A percentile compares a stretch with the other conserved stretches of the same genome.
These are phyloP conservation scores for Phlebiopsis flavidoalba DNA, from an alignment of 768 basidiomycete genomes.

Conservation along the genomic window DNA sequence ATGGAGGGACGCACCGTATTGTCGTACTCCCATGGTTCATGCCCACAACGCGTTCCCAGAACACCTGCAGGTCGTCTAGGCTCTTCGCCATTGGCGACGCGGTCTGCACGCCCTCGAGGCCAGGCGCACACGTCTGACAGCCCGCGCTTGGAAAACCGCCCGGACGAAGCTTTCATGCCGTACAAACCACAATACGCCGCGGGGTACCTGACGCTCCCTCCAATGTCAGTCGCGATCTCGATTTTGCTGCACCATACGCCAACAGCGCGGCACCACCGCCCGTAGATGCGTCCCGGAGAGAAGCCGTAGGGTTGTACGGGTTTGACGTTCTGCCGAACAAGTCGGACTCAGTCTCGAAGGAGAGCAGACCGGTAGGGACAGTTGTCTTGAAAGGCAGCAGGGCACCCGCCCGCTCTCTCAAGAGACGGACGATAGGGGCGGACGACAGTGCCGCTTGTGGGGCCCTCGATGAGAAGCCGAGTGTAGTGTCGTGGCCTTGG, in stretches of 20 bases:
- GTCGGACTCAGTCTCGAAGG: slow-evolving; percentile 37
- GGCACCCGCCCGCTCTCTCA: slow-evolving; percentile 37
- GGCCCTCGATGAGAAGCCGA: slow-evolving; percentile 37
- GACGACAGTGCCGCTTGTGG: slow-evolving; percentile 28
- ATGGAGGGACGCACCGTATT: slow-evolving; percentile 28
- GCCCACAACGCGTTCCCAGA: slow-evolving; percentile 37
- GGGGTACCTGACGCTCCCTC: slow-evolving; percentile 46
- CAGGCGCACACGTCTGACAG: slow-evolving; percentile 26
- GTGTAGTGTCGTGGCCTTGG: slow-evolving; percentile 41
- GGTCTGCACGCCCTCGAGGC: slow-evolving; percentile 33
- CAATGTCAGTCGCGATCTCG: slow-evolving; percentile 45
- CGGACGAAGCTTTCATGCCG: slow-evolving; percentile 32
- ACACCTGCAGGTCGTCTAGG: slow-evolving; percentile 36
- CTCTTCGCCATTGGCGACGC: slow-evolving; percentile 37
- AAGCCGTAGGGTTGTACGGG: slow-evolving; percentile 38
- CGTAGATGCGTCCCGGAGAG: slow-evolving; percentile 41
- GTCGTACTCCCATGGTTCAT: slow-evolving; percentile 41
- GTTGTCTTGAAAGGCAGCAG: slow-evolving; percentile 38
- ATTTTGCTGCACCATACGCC: slow-evolving; percentile 36
- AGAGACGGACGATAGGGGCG: slow-evolving; percentile 35
- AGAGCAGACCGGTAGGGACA: slow-evolving; percentile 37
- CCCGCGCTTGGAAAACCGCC: slow-evolving; percentile 35
- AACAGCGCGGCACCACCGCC: slow-evolving; percentile 49
- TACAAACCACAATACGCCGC: slow-evolving; percentile 45
- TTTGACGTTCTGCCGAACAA: slow-evolving; percentile 44